These are phyloP conservation scores for Candida boidinii DNA, from an alignment of 805 yeast genomes.

Conservation along the genomic window DNA sequence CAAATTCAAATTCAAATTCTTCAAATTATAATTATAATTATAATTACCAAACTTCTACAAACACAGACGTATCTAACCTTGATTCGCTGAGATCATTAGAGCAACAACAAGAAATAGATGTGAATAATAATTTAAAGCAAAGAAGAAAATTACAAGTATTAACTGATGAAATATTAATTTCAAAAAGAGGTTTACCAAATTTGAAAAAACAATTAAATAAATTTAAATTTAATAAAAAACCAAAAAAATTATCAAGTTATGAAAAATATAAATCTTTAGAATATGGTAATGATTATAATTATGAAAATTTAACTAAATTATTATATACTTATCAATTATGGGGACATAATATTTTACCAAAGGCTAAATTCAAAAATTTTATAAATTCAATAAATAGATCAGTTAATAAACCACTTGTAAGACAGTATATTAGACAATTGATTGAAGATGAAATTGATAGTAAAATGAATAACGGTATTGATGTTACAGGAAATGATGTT, in stretches of 20 bases:
- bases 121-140: constrained; percentile 7
- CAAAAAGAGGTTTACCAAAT: constrained; percentile 49
- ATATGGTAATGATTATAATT: constrained; percentile 32
- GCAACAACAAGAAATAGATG: constrained; percentile 1
- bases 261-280: constrained; percentile 9
- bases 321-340: constrained; percentile 58
- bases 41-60: no score
- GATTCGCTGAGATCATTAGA: not conserved
- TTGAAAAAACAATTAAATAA: constrained; percentile 29
- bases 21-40: no score
- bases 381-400: constrained; percentile 41
- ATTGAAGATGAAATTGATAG: constrained; percentile 28
- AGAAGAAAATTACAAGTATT: constrained; percentile 33
- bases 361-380: constrained; percentile 70
- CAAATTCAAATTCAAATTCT: not conserved
- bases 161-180: constrained; percentile 41
- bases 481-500: not conserved
- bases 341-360: constrained; percentile 74
- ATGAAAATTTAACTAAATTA: constrained; percentile 38
- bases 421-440: constrained; percentile 30
- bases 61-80: no score
- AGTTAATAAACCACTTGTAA: constrained; percentile 35
- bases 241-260: constrained; percentile 17
- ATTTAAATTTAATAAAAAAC: constrained; percentile 21
- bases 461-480: constrained; percentile 2